These are phyloP conservation scores for Nephelium lappaceum DNA, from an alignment of 345 rosid species.

Conservation along the genomic window DNA sequence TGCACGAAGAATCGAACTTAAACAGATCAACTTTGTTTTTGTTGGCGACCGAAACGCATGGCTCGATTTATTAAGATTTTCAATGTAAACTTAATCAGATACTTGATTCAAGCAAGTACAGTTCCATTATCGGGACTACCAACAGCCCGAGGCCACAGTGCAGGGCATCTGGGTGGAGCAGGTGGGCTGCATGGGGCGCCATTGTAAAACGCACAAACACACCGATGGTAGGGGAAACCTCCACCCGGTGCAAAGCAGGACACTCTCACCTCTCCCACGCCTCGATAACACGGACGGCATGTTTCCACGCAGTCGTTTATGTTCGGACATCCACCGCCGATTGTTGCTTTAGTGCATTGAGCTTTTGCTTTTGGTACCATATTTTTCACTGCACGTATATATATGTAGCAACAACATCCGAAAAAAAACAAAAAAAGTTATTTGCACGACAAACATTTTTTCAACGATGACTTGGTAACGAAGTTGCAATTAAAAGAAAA, in stretches of 20 bases:
- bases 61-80: no score
- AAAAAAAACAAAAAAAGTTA: no score
- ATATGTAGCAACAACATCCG: not conserved
- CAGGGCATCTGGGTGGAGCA: slow-evolving; percentile 34
- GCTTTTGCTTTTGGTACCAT: slow-evolving; percentile 17
- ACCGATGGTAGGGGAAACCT: slow-evolving; percentile 25
- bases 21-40: no score
- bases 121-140: not conserved
- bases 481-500: no score
- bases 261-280: slow-evolving; percentile 19
- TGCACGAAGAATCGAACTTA: no score
- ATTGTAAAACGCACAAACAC: slow-evolving; percentile 22
- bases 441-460: no score
- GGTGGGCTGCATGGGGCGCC: slow-evolving; percentile 38
- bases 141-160: not conserved
- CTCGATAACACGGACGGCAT: slow-evolving; percentile 31
- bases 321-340: slow-evolving; percentile 39
- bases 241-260: slow-evolving; percentile 29
- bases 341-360: slow-evolving; percentile 18
- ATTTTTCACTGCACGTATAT: not conserved
- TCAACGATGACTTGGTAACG: no score
- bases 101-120: not conserved
- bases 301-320: slow-evolving; percentile 10
- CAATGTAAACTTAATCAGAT: not conserved
- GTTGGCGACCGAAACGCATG: no score